A percentile compares a stretch with the other conserved stretches of the same genome.
These are phyloP conservation scores for Musa balbisiana DNA, from an alignment of 202 grass and related monocot species.

Conservation along the genomic window DNA sequence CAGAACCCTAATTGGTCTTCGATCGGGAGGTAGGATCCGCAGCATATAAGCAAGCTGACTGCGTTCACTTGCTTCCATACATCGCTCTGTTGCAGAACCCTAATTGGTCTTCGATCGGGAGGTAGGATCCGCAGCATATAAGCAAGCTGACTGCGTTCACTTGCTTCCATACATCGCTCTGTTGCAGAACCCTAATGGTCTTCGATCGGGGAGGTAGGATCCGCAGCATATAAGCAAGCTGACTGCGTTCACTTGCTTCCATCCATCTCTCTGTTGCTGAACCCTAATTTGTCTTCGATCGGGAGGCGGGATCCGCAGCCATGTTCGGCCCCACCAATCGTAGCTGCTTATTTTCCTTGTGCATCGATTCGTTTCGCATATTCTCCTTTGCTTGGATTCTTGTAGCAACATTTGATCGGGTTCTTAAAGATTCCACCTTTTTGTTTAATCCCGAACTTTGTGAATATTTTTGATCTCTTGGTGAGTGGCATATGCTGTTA, in stretches of 20 bases:
- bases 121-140: too few relatives aligned
- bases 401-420: neutral
- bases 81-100: too few relatives aligned
- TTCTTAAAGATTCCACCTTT: too few relatives aligned
- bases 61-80: too few relatives aligned
- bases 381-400: neutral
- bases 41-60: neutral
- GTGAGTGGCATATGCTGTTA: neutral
- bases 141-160: neutral
- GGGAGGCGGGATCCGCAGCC: constrained; percentile 4
- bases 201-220: neutral
- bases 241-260: too few relatives aligned
- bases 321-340: constrained; percentile 79
- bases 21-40: neutral
- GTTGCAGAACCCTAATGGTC: neutral
- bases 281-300: neutral
- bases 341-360: constrained; percentile 17
- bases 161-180: neutral
- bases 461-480: neutral
- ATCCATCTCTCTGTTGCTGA: neutral
- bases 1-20: neutral
- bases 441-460: too few relatives aligned
- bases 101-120: too few relatives aligned
- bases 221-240: too few relatives aligned
- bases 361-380: neutral